Conservation (phyloP, 495 filamentous ascomycete species). For the Xylaria curta region DNA sequence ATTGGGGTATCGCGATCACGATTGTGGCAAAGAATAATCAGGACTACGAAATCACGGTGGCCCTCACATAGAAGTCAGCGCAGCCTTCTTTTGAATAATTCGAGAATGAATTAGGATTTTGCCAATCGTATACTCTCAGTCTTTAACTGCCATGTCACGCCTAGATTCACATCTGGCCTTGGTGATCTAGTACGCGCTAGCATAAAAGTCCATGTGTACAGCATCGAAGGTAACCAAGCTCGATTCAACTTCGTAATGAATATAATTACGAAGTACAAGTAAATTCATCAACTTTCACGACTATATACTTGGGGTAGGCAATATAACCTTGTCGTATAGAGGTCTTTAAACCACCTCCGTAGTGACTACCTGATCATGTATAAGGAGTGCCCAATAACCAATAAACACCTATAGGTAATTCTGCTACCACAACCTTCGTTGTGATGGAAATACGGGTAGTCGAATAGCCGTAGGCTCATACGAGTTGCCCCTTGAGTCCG, state of each 20-base stretch:
- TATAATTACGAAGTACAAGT: not conserved
- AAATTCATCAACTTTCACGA: too few relatives aligned
- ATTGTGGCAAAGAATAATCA: constrained; percentile 14
- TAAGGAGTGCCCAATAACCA: too few relatives aligned
- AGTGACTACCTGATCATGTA: too few relatives aligned
- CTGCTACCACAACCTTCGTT: too few relatives aligned
- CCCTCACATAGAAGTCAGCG: not conserved
- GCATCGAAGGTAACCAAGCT: too few relatives aligned
- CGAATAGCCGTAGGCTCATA: too few relatives aligned
- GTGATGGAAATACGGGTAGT: too few relatives aligned
- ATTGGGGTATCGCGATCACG: constrained; percentile 25
- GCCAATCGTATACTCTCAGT: not conserved
- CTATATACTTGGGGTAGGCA: too few relatives aligned
- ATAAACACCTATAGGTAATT: too few relatives aligned
- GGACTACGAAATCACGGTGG: constrained; percentile 21
- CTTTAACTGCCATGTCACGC: not conserved
- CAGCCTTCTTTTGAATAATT: not conserved
- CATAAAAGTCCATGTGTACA: not conserved
- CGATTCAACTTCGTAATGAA: not conserved
- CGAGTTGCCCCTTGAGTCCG: too few relatives aligned
- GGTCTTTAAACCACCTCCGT: too few relatives aligned
- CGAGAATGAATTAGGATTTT: not conserved
- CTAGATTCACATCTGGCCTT: not conserved
- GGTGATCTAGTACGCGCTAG: not conserved
- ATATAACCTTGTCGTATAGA: too few relatives aligned